Percentiles rank a stretch among this genome's conserved stretches.
phyloP scores from a whole-genome alignment of 768 basidiomycete species.

The Pleurotus citrinopileatus region DNA sequence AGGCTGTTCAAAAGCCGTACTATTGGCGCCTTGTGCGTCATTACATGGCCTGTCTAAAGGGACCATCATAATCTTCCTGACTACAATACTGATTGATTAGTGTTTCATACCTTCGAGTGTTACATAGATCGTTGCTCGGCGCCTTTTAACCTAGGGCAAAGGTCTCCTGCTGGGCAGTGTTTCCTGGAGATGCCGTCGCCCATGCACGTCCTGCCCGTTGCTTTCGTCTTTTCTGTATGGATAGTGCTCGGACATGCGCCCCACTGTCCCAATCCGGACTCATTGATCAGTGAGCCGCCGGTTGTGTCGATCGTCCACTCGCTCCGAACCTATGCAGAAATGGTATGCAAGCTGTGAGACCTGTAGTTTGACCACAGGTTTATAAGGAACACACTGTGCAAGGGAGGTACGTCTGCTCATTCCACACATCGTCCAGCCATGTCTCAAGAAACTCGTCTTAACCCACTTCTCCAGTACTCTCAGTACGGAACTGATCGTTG shows the following conservation, averaged over 20 bases:
- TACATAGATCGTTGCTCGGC: background rate
- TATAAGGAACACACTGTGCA: background rate
- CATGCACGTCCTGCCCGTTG: background rate
- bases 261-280: background rate
- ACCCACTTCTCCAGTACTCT: constrained; percentile 36
- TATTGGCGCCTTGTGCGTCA: background rate
- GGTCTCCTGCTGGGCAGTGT: background rate
- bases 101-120: background rate
- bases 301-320: background rate
- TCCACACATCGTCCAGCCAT: background rate
- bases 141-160: background rate
- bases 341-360: constrained; percentile 3
- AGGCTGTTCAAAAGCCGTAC: background rate
- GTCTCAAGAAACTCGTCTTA: constrained; percentile 17
- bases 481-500: constrained; percentile 29
- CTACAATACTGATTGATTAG: background rate
- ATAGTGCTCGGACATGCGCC: background rate
- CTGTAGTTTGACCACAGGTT: background rate
- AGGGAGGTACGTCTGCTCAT: background rate
- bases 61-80: no score
- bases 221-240: background rate
- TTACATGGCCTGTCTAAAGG: no score
- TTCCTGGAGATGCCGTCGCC: background rate
- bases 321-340: constrained; percentile 7
- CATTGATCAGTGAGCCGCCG: background rate